Evolutionary conservation across 768 basidiomycete species (phyloP).

Genomic region (Austroboletus festivus): DNA sequence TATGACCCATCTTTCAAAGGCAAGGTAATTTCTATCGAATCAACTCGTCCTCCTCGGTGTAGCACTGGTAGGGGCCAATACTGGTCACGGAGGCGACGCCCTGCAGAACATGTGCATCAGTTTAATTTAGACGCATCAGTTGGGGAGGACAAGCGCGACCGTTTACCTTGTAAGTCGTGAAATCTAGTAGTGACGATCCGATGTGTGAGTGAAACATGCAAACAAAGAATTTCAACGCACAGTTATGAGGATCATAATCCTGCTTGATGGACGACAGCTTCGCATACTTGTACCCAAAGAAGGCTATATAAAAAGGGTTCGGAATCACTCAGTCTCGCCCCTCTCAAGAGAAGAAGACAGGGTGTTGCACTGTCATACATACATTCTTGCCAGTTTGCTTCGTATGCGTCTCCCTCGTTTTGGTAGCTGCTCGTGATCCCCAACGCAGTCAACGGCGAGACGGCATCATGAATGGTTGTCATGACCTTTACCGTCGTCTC

Average conservation of each 20-base stretch:
- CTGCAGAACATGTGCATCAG: neutral
- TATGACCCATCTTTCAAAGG: no score
- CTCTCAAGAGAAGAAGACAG: neutral
- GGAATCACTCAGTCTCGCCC: no score
- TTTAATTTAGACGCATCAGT: neutral
- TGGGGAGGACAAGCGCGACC: no score
- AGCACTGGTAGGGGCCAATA: neutral
- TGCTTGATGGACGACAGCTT: neutral
- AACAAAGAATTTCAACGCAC: neutral
- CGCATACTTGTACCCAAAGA: neutral
- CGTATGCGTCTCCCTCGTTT: neutral
- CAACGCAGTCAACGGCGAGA: slow-evolving; percentile 11
- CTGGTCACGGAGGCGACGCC: neutral
- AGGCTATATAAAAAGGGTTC: neutral
- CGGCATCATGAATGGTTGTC: slow-evolving; percentile 6
- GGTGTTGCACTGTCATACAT: neutral
- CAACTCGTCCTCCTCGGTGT: neutral
- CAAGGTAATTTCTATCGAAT: no score
- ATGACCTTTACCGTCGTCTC: slow-evolving; percentile 1
- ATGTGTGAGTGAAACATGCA: neutral
- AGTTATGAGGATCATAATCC: neutral
- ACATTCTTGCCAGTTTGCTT: neutral
- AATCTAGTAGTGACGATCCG: neutral
- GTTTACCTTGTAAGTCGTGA: neutral
- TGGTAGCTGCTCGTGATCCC: slow-evolving; percentile 21